Percentiles rank a stretch among this genome's conserved stretches.
phyloP scores from a whole-genome alignment of 768 basidiomycete genomes.

The Xerocomellus intermedius region DNA sequence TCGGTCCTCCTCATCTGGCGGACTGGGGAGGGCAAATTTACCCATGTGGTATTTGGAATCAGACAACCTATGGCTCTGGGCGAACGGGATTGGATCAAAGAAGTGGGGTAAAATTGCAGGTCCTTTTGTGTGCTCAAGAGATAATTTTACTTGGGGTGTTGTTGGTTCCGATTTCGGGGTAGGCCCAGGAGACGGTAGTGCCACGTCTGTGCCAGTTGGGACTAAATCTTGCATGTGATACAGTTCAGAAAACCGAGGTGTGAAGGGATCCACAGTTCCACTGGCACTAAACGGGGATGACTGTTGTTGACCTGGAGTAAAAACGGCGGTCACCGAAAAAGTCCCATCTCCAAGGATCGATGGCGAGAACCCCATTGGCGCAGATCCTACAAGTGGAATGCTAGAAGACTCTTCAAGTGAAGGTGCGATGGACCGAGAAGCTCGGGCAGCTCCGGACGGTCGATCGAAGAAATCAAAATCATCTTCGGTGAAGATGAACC shows the following conservation, averaged over 20 bases:
- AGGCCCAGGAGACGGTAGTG: constrained; percentile 51
- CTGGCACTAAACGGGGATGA: constrained; percentile 30
- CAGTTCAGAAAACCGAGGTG: constrained; percentile 22
- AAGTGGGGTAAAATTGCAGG: constrained; percentile 23
- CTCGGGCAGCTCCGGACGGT: constrained; percentile 36
- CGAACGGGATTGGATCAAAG: constrained; percentile 79
- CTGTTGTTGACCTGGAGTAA: constrained; percentile 31
- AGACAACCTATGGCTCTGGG: constrained; percentile 53
- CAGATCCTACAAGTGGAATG: constrained; percentile 34
- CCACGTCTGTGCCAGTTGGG: constrained; percentile 38
- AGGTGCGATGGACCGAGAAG: constrained; percentile 16
- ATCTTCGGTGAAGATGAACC: constrained; percentile 69
- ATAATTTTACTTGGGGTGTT: constrained; percentile 55
- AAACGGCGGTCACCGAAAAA: constrained; percentile 19
- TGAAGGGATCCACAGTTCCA: constrained; percentile 20
- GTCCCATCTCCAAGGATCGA: constrained; percentile 30
- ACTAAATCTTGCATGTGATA: constrained; percentile 28
- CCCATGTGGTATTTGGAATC: constrained; percentile 76
- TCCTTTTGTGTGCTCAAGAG: constrained; percentile 24
- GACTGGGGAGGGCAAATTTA: constrained; percentile 70
- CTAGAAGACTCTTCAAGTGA: constrained; percentile 21
- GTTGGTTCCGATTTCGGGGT: constrained; percentile 50
- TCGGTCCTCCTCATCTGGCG: constrained; percentile 51
- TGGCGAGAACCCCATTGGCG: constrained; percentile 36
- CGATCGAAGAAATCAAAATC: constrained; percentile 88